Evolutionary conservation across 2,329 filamentous ascomycete genomes (phyloP).

Genomic region (Aspergillus flavus): DNA sequence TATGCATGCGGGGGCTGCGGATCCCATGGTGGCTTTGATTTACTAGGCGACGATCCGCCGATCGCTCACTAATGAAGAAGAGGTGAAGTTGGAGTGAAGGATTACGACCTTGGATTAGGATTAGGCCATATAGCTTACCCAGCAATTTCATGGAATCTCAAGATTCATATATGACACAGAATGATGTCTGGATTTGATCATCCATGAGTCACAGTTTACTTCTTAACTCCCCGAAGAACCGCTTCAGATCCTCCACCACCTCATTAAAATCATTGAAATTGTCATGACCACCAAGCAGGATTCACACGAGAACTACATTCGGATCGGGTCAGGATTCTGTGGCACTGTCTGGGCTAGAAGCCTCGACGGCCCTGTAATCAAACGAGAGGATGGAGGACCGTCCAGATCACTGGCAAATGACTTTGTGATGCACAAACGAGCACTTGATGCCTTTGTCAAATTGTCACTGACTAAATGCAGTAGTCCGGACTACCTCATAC

Average conservation of each 20-base stretch:
- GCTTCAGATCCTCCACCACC: too few relatives aligned
- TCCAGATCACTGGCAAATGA: conserved; percentile 33
- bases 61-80: too few relatives aligned
- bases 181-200: too few relatives aligned
- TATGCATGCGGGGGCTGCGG: too few relatives aligned
- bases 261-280: background rate
- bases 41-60: too few relatives aligned
- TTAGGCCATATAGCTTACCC: too few relatives aligned
- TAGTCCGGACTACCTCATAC: background rate
- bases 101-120: too few relatives aligned
- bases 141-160: too few relatives aligned
- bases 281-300: background rate
- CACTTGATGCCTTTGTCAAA: conserved; percentile 19
- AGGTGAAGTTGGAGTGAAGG: too few relatives aligned
- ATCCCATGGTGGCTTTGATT: too few relatives aligned
- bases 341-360: conserved; percentile 35
- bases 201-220: background rate
- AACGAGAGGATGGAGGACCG: conserved; percentile 38
- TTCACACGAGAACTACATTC: background rate
- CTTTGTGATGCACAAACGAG: conserved; percentile 32
- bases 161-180: too few relatives aligned
- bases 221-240: too few relatives aligned
- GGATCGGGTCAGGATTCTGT: conserved; percentile 35
- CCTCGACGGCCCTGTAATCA: conserved; percentile 28
- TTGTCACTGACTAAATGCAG: background rate